Conservation (phyloP, 768 basidiomycete genomes). For the Piloderma croceum region DNA sequence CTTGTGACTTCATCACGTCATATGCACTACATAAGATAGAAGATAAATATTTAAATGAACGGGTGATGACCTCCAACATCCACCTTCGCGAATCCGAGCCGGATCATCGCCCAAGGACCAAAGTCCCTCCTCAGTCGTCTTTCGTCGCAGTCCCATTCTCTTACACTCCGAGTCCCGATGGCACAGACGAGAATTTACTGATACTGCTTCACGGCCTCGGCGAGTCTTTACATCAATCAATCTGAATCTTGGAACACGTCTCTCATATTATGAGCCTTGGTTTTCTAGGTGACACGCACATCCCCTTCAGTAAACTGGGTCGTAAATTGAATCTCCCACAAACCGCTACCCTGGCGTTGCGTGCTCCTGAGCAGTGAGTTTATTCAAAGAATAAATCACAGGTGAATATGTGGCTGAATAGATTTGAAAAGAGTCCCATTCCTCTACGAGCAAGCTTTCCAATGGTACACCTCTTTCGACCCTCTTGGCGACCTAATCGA, state of each 20-base stretch:
- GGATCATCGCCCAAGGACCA: conserved; percentile 30
- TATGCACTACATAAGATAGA: too few relatives aligned
- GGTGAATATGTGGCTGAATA: conserved; percentile 8
- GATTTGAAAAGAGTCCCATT: conserved; percentile 57
- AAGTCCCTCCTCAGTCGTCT: conserved; percentile 42
- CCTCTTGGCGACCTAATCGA: conserved; percentile 65
- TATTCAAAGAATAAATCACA: neutral
- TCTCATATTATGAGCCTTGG: conserved; percentile 3
- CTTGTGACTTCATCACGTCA: too few relatives aligned
- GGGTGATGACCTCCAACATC: conserved; percentile 2
- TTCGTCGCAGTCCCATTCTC: conserved; percentile 51
- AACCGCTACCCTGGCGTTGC: conserved; percentile 76
- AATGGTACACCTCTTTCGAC: conserved; percentile 86
- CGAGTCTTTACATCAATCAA: conserved; percentile 26
- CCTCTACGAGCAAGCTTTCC: conserved; percentile 71
- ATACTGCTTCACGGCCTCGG: conserved; percentile 85
- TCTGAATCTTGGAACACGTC: neutral
- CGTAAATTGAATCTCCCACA: conserved; percentile 78
- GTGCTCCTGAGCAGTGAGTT: conserved; percentile 73
- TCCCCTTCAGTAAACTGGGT: conserved; percentile 72
- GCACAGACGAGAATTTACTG: conserved; percentile 80
- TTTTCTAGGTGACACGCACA: conserved; percentile 68
- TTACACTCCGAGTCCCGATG: conserved; percentile 73
- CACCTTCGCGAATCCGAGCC: conserved; percentile 16
- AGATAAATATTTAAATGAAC: too few relatives aligned